These are phyloP conservation scores for Combretum micranthum DNA, from an alignment of 345 rosid genomes.

Conservation along the genomic window DNA sequence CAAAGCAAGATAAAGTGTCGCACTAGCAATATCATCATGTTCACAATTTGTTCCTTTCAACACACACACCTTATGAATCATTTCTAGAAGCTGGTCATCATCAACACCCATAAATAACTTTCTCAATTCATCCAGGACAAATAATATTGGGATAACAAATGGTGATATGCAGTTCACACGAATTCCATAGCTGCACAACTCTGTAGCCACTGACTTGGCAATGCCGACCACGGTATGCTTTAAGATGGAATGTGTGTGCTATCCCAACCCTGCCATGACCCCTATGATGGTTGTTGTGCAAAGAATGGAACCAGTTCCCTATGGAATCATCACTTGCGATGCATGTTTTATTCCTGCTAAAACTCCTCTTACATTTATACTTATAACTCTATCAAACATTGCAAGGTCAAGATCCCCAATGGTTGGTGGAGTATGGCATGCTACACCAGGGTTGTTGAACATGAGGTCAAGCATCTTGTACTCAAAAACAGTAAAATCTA, in stretches of 20 bases:
- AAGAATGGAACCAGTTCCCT: slow-evolving; percentile 47
- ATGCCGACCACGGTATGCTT: slow-evolving; percentile 54
- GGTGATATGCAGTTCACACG: slow-evolving; percentile 82
- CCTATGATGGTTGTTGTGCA: slow-evolving; percentile 74
- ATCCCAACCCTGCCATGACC: slow-evolving; percentile 58
- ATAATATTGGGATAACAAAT: slow-evolving; percentile 56
- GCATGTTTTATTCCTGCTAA: slow-evolving; percentile 73
- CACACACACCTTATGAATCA: slow-evolving; percentile 36
- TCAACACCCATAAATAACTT: slow-evolving; percentile 31
- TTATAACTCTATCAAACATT: slow-evolving; percentile 53
- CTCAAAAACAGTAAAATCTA: slow-evolving; percentile 48
- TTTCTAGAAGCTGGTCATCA: slow-evolving; percentile 20
- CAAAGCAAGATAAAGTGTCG: slow-evolving; percentile 70
- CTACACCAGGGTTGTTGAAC: slow-evolving; percentile 80
- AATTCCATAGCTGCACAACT: slow-evolving; percentile 55
- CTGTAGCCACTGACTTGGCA: slow-evolving; percentile 60
- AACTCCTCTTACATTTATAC: slow-evolving; percentile 65
- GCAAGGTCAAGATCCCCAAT: slow-evolving; percentile 62
- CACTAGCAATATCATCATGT: slow-evolving; percentile 69
- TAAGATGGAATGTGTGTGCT: slow-evolving; percentile 56
- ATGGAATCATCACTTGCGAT: slow-evolving; percentile 74
- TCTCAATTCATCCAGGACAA: slow-evolving; percentile 54
- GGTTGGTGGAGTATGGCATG: slow-evolving; percentile 54
- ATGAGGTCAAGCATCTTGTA: slow-evolving; percentile 55
- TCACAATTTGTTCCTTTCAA: slow-evolving; percentile 56